Conservation (phyloP, 2,329 filamentous ascomycete genomes). For the Microdochium bolleyi region DNA sequence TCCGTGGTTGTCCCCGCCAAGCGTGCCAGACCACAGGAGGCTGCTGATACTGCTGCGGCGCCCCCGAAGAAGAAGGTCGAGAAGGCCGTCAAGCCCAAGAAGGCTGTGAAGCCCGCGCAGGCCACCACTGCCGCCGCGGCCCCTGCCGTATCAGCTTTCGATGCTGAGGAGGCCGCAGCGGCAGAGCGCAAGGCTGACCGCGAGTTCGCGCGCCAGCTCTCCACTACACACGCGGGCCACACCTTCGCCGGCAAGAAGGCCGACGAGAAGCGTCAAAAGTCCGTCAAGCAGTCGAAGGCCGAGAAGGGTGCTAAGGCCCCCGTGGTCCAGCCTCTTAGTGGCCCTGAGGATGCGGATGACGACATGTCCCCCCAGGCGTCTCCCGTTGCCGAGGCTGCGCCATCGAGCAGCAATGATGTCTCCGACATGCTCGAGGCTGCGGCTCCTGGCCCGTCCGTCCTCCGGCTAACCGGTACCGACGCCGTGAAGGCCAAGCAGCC, state of each 20-base stretch:
- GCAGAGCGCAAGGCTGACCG: constrained; percentile 49
- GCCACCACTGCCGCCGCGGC: constrained; percentile 19
- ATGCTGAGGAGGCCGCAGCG: constrained; percentile 41
- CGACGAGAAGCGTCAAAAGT: constrained; percentile 58
- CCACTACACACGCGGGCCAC: constrained; percentile 62
- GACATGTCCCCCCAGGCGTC: constrained; percentile 66
- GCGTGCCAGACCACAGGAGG: constrained; percentile 12
- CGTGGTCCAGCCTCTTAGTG: constrained; percentile 53
- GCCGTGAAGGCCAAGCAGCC: constrained; percentile 57
- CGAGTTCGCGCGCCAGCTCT: constrained; percentile 69
- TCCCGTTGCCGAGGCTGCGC: constrained; percentile 46
- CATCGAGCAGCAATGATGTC: constrained; percentile 54
- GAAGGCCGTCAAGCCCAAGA: constrained; percentile 21
- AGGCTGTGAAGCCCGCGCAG: constrained; percentile 24
- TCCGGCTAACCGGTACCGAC: constrained; percentile 66
- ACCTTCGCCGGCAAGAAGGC: constrained; percentile 45
- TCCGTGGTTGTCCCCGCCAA: constrained; percentile 10
- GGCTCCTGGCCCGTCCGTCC: constrained; percentile 59
- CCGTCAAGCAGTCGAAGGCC: constrained; percentile 61
- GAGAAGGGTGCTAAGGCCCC: constrained; percentile 38
- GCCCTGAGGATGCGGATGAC: constrained; percentile 71
- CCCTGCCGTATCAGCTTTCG: constrained; percentile 29
- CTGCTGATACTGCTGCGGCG: constrained; percentile 10
- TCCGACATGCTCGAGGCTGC: constrained; percentile 86
- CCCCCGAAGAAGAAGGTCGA: constrained; percentile 27